Percentiles rank a stretch among this genome's conserved stretches.
phyloP scores from a whole-genome alignment of 805 yeast genomes.

The Metschnikowia kofuensis region DNA sequence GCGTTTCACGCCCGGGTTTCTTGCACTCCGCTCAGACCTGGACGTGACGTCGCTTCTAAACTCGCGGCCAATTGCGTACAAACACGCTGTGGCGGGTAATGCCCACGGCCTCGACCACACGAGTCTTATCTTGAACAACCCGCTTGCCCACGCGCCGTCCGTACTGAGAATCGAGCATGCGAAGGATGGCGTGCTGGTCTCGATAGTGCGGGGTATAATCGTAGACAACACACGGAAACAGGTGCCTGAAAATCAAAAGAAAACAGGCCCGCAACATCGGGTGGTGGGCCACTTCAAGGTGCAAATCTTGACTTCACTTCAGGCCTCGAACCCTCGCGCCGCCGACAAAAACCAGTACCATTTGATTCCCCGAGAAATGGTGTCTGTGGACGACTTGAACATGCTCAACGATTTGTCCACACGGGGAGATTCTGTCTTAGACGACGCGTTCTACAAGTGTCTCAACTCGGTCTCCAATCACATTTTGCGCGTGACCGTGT shows the following conservation, averaged over 20 bases:
- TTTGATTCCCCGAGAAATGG: slow-evolving; percentile 20
- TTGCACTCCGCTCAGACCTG: neutral
- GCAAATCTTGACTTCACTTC: slow-evolving; percentile 22
- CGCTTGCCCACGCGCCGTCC: slow-evolving; percentile 31
- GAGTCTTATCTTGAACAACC: slow-evolving; percentile 36
- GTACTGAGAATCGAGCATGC: slow-evolving; percentile 20
- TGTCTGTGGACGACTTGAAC: slow-evolving; percentile 30
- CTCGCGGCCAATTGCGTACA: slow-evolving; percentile 38
- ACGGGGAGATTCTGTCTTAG: slow-evolving; percentile 18
- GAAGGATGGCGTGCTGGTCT: slow-evolving; percentile 19
- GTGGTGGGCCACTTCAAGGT: slow-evolving; percentile 29
- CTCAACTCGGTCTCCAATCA: slow-evolving; percentile 24
- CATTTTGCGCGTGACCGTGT: slow-evolving; percentile 50
- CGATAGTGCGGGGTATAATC: slow-evolving; percentile 32
- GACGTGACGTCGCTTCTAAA: slow-evolving; percentile 22
- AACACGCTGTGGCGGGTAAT: slow-evolving; percentile 18
- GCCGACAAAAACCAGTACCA: slow-evolving; percentile 39
- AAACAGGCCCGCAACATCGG: neutral
- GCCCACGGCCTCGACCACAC: slow-evolving; percentile 12
- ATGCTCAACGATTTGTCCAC: slow-evolving; percentile 16
- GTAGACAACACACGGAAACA: slow-evolving; percentile 10
- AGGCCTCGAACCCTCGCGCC: neutral
- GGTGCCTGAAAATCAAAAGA: neutral
- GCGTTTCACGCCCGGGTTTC: slow-evolving; percentile 20
- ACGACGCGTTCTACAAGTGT: slow-evolving; percentile 35